A percentile compares a stretch with the other conserved stretches of the same genome.
These are phyloP conservation scores for Volvox africanus DNA, from an alignment of 139 green algal genomes.

Conservation along the genomic window DNA sequence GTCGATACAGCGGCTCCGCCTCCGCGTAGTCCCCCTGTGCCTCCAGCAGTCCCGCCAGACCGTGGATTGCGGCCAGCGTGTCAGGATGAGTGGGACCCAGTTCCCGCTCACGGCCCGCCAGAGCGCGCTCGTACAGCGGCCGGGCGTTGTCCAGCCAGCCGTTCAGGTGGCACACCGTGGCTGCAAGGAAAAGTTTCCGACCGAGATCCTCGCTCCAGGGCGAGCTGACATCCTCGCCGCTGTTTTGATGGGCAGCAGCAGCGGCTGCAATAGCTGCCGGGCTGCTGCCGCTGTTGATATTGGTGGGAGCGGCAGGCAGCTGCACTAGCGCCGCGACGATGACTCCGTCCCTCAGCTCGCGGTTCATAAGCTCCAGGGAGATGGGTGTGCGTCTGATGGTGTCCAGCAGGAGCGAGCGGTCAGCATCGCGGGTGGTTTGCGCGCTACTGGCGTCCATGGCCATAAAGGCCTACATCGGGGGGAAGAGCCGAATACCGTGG, in stretches of 20 bases:
- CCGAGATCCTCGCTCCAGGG: not conserved
- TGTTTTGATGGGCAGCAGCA: not conserved
- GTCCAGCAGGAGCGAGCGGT: not conserved
- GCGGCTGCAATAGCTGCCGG: not conserved
- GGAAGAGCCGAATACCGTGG: not conserved
- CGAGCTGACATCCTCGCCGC: not conserved
- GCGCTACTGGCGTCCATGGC: not conserved
- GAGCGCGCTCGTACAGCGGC: not conserved
- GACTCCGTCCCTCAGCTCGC: not conserved
- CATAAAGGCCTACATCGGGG: not conserved
- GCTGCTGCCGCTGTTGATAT: not conserved
- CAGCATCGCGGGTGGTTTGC: not conserved
- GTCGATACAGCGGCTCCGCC: constrained; percentile 12
- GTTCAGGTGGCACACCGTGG: not conserved
- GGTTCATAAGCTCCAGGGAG: constrained; percentile 3
- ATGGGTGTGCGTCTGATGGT: not conserved
- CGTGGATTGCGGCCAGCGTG: not conserved
- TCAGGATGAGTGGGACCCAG: constrained; percentile 4
- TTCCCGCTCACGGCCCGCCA: not conserved
- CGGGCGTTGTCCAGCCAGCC: not conserved
- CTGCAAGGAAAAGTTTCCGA: not conserved
- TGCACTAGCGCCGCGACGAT: not conserved
- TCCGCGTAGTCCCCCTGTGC: not conserved
- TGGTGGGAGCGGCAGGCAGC: not conserved
- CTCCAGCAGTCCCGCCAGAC: not conserved